Evolutionary conservation across 2,329 filamentous ascomycete species (phyloP).

Genomic region (Erysiphe pisi): DNA sequence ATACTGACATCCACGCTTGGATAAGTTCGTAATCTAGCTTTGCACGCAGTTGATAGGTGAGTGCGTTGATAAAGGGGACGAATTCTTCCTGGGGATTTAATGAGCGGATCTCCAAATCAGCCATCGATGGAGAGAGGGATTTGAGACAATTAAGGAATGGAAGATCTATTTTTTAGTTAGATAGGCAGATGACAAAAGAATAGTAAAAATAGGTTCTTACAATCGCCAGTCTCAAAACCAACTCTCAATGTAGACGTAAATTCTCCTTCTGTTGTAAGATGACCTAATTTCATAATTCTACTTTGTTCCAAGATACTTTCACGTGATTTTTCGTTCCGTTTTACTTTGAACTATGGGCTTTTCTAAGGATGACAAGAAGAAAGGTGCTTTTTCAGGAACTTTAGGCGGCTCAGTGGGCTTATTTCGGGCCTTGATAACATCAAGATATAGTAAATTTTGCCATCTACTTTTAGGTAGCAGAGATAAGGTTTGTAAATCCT

Average conservation of each 20-base stretch:
- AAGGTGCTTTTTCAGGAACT: conserved; percentile 83
- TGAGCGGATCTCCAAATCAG: conserved; percentile 83
- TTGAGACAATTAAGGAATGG: conserved; percentile 70
- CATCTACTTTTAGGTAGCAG: conserved; percentile 81
- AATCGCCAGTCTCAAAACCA: conserved; percentile 48
- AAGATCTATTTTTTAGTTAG: conserved; percentile 41
- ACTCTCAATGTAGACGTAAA: conserved; percentile 49
- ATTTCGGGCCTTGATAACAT: conserved; percentile 81
- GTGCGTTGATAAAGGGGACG: conserved; percentile 64
- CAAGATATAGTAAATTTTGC: conserved; percentile 88
- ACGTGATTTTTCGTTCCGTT: conserved; percentile 36
- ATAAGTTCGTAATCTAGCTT: conserved; percentile 83
- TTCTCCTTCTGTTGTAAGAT: conserved; percentile 46
- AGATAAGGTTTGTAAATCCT: conserved; percentile 77
- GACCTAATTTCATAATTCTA: conserved; percentile 58
- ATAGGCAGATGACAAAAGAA: conserved; percentile 27
- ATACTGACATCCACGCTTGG: conserved; percentile 96
- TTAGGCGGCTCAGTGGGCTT: conserved; percentile 89
- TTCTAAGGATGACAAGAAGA: conserved; percentile 70
- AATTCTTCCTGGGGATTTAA: conserved; percentile 56
- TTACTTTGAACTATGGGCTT: conserved; percentile 32
- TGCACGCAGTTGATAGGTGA: conserved; percentile 58
- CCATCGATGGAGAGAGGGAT: conserved; percentile 67
- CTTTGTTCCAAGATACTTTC: conserved; percentile 45
- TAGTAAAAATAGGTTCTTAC: conserved; percentile 41